phyloP scores from a whole-genome alignment of 495 filamentous ascomycete genomes.

The Hypoxylon subgilvum region DNA sequence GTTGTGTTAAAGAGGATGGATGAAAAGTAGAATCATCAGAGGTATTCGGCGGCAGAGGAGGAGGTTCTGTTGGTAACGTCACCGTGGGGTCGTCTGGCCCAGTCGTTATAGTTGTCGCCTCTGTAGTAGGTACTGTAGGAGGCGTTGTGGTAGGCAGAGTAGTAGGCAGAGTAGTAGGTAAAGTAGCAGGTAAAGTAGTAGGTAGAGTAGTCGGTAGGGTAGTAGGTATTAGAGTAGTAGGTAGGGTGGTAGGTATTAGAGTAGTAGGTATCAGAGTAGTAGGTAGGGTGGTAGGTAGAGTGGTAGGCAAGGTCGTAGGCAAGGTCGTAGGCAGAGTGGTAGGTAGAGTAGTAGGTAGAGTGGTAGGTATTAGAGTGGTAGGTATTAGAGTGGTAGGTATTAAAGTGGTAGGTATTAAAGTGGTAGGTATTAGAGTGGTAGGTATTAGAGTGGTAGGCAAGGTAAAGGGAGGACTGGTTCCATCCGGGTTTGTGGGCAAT shows the following conservation, averaged over 20 bases:
- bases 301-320: no score
- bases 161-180: not conserved
- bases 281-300: no score
- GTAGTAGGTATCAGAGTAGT: no score
- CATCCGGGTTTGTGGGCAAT: not conserved
- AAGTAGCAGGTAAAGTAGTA: not conserved
- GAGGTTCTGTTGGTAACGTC: not conserved
- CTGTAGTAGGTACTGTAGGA: not conserved
- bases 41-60: not conserved
- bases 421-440: no score
- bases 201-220: not conserved
- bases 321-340: no score
- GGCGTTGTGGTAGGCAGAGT: not conserved
- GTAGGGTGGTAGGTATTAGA: no score
- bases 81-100: not conserved
- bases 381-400: no score
- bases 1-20: not conserved
- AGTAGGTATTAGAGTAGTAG: no score
- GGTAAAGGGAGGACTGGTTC: not conserved
- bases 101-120: not conserved
- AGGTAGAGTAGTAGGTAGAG: no score
- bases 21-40: not conserved
- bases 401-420: no score
- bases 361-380: no score
- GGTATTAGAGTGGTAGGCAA: no score